phyloP scores from a whole-genome alignment of 257 asterid genomes.

The Penstemon barbatus region DNA sequence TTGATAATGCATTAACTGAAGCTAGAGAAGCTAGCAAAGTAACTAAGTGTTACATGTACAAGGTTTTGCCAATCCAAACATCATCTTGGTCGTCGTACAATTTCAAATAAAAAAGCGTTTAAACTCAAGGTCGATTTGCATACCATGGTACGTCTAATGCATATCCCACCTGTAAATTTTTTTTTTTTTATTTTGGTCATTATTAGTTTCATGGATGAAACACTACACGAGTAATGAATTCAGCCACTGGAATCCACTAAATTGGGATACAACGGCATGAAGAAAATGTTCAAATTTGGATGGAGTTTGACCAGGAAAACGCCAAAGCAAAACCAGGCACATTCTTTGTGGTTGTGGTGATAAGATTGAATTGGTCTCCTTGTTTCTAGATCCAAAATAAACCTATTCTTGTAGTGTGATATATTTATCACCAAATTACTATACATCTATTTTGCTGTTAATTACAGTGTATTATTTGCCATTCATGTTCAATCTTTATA shows the following conservation, averaged over 20 bases:
- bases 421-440: too few relatives aligned
- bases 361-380: too few relatives aligned
- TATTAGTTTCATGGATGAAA: neutral
- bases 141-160: slow-evolving; percentile 42
- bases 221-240: neutral
- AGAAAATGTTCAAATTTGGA: neutral
- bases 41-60: slow-evolving; percentile 1
- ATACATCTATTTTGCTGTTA: too few relatives aligned
- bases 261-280: neutral
- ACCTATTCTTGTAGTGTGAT: too few relatives aligned
- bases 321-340: neutral
- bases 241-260: neutral
- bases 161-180: slow-evolving; percentile 18
- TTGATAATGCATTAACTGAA: too few relatives aligned
- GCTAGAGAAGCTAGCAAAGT: too few relatives aligned
- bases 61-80: slow-evolving; percentile 41
- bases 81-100: slow-evolving; percentile 32
- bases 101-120: slow-evolving; percentile 32
- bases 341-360: too few relatives aligned
- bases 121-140: slow-evolving; percentile 39
- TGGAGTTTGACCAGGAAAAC: neutral
- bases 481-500: too few relatives aligned
- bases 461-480: too few relatives aligned
- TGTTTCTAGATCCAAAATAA: too few relatives aligned
- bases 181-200: neutral